Base-by-base conservation (phyloP, 2,329 filamentous ascomycete genomes). In the Sporothrix pseudoabietina region DNA sequence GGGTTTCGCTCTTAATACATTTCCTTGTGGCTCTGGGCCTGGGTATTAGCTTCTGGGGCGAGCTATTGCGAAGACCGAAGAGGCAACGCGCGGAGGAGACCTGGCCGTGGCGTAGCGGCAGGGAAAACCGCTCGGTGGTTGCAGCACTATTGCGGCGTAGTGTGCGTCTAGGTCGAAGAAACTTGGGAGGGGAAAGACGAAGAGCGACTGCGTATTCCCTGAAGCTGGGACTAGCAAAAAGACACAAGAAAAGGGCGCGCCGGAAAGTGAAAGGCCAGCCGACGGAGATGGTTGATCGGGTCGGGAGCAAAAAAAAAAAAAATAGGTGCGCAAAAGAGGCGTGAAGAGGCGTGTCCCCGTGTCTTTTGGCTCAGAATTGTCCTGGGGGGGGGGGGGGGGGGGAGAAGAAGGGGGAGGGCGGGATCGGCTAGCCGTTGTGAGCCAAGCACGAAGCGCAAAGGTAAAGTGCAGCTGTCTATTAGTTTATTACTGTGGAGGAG, bases 51-150 rank as follows among this genome's bases (percentile, higher is more conserved):
- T 65, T 65, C 59, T 44, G 61, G 39, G 61, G 61, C n/a, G n/a
- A 61, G 72, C 55, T 57, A 9, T 49, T 73, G 70, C 69, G 71
- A 71, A 49, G 74, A 74, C 74, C 41, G 55, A 75, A 74, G 41
- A 59, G 75, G 75, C 71, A 75, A 72, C 73, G 75, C 73, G 75
- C 65, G 69, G 66, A 70, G 69, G 69, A 70, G 52, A 59, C 54
- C 41, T 52, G 68, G 70, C 41, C 71, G 63, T 71, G 74, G 71
- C 69, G 49, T 26, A 69, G 44, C 39, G 61, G 35, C 61, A 66
- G 61, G 55, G 57, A 59, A 52, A 54, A 65, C 59, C 22, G 49
- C 68, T 72, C 22, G 49, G 49, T 57, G 71, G 61, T 71, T 69
- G 54, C 44, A 69, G 41, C 54, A 59, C 71, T 72, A 72, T 72